These are phyloP conservation scores for Scleroderma bovista DNA, from an alignment of 768 basidiomycete species.

Conservation along the genomic window DNA sequence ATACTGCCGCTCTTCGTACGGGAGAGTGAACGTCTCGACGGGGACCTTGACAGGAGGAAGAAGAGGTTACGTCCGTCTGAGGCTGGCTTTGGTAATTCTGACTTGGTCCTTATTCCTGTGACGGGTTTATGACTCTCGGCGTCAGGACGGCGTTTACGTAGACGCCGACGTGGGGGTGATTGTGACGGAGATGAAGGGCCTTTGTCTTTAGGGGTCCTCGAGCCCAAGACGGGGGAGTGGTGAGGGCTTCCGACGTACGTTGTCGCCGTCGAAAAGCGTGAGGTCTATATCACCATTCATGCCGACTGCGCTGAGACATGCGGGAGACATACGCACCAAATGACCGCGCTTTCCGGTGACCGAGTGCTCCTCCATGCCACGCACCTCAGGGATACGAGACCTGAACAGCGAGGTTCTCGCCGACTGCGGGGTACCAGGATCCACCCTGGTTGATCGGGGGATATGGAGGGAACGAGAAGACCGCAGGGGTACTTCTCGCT, in stretches of 20 bases:
- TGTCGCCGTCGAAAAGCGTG: constrained; percentile 31
- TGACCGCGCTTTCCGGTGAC: neutral
- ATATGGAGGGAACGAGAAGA: constrained; percentile 14
- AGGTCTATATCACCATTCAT: constrained; percentile 15
- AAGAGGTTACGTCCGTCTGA: neutral
- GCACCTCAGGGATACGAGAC: neutral
- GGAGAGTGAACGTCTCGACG: neutral
- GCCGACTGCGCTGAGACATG: neutral
- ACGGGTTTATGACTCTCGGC: neutral
- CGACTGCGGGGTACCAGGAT: neutral
- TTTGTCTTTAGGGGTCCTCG: constrained; percentile 1
- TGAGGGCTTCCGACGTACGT: constrained; percentile 16
- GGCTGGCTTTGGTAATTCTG: neutral
- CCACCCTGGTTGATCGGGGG: constrained; percentile 17
- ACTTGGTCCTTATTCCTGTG: neutral
- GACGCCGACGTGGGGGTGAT: constrained; percentile 21
- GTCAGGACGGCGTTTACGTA: constrained; percentile 26
- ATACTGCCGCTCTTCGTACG: constrained; percentile 11
- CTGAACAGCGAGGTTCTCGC: neutral
- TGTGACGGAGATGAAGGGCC: constrained; percentile 8
- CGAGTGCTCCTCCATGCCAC: neutral
- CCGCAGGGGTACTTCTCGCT: constrained; percentile 18
- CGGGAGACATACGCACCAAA: constrained; percentile 19
- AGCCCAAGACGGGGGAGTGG: neutral
- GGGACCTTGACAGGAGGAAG: constrained; percentile 1